Conservation (phyloP, 2,329 filamentous ascomycete species). For the Xylaria sp. region DNA sequence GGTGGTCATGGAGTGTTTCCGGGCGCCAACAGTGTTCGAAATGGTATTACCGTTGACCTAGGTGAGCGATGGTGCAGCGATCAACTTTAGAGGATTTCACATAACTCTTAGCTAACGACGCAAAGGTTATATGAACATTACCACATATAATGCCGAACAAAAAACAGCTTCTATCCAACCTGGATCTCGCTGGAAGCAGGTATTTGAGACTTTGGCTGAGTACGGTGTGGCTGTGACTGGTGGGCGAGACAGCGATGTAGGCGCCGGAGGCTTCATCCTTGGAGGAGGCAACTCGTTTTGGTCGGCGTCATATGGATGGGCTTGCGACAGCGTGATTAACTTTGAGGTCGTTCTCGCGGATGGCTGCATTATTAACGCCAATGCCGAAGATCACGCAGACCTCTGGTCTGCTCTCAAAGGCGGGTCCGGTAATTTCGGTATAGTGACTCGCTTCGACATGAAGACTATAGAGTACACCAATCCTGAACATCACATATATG, state of each 20-base stretch:
- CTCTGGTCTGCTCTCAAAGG: conserved; percentile 54
- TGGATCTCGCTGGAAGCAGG: conserved; percentile 45
- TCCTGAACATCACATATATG: conserved; percentile 44
- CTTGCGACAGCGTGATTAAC: conserved; percentile 51
- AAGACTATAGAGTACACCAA: conserved; percentile 24
- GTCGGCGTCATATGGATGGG: conserved; percentile 44
- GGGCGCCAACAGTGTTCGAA: conserved; percentile 54
- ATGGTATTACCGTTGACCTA: conserved; percentile 56
- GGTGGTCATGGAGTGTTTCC: conserved; percentile 55
- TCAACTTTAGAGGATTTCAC: neutral
- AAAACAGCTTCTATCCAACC: conserved; percentile 48
- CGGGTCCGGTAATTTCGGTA: conserved; percentile 52
- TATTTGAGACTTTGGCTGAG: conserved; percentile 37
- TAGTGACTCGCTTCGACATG: conserved; percentile 41
- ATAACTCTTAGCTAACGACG: conserved; percentile 1
- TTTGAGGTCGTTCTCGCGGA: conserved; percentile 47
- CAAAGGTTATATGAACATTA: conserved; percentile 47
- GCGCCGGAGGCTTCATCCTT: conserved; percentile 39
- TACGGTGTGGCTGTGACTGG: conserved; percentile 33
- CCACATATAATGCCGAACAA: conserved; percentile 45
- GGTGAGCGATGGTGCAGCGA: conserved; percentile 24
- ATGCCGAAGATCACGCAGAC: conserved; percentile 38
- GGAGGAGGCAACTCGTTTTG: conserved; percentile 49
- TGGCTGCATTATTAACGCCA: conserved; percentile 35
- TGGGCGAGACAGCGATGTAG: conserved; percentile 38